Conservation (phyloP, 495 filamentous ascomycete genomes). For the Penicillium daleae region DNA sequence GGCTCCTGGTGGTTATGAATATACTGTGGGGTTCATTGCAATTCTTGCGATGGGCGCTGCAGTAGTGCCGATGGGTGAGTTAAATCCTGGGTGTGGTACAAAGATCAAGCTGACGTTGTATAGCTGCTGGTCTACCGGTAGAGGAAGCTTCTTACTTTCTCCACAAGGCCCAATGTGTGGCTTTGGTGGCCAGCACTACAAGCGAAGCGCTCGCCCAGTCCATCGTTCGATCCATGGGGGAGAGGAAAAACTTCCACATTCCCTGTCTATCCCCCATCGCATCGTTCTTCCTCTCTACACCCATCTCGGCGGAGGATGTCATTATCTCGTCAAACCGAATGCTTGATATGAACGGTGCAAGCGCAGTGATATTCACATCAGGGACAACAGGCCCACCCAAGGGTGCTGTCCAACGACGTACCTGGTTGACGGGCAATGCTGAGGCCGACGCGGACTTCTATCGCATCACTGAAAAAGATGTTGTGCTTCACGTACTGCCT, state of each 20-base stretch:
- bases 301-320: conserved; percentile 15
- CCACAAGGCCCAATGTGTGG: conserved; percentile 34
- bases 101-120: neutral
- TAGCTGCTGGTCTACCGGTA: conserved; percentile 35
- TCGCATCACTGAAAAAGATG: conserved; percentile 30
- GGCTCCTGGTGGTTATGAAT: conserved; percentile 53
- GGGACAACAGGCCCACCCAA: conserved; percentile 53
- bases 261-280: conserved; percentile 27
- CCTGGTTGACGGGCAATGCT: conserved; percentile 31
- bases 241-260: conserved; percentile 22
- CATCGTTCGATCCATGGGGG: conserved; percentile 18
- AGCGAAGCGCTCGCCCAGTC: conserved; percentile 23
- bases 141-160: conserved; percentile 52
- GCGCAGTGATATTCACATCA: conserved; percentile 46
- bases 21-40: conserved; percentile 48
- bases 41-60: conserved; percentile 50
- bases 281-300: conserved; percentile 21
- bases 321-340: conserved; percentile 31
- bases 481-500: conserved; percentile 45
- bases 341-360: conserved; percentile 33
- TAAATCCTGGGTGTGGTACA: neutral
- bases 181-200: conserved; percentile 25
- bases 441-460: conserved; percentile 36
- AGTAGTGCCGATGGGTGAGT: conserved; percentile 38
- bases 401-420: conserved; percentile 44